Conservation (phyloP, 2,329 filamentous ascomycete genomes). For the Aureobasidium sp. region DNA sequence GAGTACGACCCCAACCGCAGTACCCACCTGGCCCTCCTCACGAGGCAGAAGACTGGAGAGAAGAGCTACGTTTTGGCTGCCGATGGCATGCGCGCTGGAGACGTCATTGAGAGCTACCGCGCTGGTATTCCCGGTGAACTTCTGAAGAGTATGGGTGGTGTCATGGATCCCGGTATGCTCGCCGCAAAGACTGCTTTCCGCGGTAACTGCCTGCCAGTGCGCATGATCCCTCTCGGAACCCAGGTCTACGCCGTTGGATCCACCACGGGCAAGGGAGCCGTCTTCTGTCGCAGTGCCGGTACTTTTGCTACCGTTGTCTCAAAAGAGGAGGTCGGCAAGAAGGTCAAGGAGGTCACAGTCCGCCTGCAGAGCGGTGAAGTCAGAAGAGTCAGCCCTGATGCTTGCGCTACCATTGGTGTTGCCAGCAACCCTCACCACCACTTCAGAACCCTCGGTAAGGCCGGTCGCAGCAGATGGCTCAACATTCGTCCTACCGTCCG, state of each 20-base stretch:
- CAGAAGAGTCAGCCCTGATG: slow-evolving; percentile 79
- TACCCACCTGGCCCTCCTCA: slow-evolving; percentile 85
- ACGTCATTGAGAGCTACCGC: slow-evolving; percentile 86
- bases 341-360: slow-evolving; percentile 72
- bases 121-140: slow-evolving; percentile 80
- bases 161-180: slow-evolving; percentile 88
- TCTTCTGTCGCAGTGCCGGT: slow-evolving; percentile 91
- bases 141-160: slow-evolving; percentile 83
- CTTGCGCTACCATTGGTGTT: slow-evolving; percentile 88
- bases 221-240: slow-evolving; percentile 94
- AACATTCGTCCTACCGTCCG: slow-evolving; percentile 92
- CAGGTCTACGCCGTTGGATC: slow-evolving; percentile 84
- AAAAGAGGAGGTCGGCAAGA: slow-evolving; percentile 71
- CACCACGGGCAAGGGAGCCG: slow-evolving; percentile 61
- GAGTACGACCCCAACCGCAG: slow-evolving; percentile 93
- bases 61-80: slow-evolving; percentile 93
- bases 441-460: slow-evolving; percentile 87
- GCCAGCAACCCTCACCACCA: slow-evolving; percentile 91
- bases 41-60: slow-evolving; percentile 60
- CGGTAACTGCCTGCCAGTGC: slow-evolving; percentile 89
- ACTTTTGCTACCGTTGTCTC: slow-evolving; percentile 83
- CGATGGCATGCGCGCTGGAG: slow-evolving; percentile 85
- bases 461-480: slow-evolving; percentile 85
- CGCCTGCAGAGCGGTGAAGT: slow-evolving; percentile 89
- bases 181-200: slow-evolving; percentile 89